Base-by-base conservation (phyloP, 768 basidiomycete genomes). In the Amanita molliuscula region DNA sequence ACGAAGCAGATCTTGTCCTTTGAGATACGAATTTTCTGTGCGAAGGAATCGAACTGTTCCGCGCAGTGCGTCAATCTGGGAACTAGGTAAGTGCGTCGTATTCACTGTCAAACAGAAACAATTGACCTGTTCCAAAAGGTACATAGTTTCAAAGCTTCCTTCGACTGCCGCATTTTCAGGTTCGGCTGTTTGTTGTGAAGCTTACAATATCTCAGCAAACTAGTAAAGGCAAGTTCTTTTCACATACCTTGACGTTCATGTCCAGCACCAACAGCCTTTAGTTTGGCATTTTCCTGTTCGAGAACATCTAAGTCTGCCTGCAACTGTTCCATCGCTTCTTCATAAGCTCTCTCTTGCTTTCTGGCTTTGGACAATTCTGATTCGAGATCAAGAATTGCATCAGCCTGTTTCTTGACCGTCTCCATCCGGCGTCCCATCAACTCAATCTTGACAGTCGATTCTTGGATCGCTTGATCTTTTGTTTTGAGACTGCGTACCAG, bases 361-460 rank as follows among this genome's bases (percentile, higher is more conserved):
- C 81, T 79, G 3, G 82, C 79, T 62, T 92, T 92, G 25, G 74
- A 67, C 1, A 97, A 70, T 58, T 94, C 85, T 28, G 62, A 66
- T 67, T 97, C 93, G 16, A 98, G 78, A 53, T 90, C 86, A 11
- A 71, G 64, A 46, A 97, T 86, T 6, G 76, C 69, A 50, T 97
- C 95, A 3, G 84, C 82, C 66, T 95, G 90, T 63, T 86, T 90
- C 75, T 91, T 94, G 53, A 82, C 84, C 1, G 82, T 77, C 61
- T 98, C 94, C 74, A 93, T 82, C 28, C 92, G 79, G 41, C 93
- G 81, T 62, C 96, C 93, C 80, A 98, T 88, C 11, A 94, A 75
- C 62, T 97, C 91, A 50, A 97, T 91, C 73, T 94, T 97, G 49
- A 97, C 93, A 2, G 72, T 70, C 4, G 82, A 73, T 60, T 98